Evolutionary conservation across 441 rosid genomes (phyloP).

Genomic region (Syzygium syzygioides): DNA sequence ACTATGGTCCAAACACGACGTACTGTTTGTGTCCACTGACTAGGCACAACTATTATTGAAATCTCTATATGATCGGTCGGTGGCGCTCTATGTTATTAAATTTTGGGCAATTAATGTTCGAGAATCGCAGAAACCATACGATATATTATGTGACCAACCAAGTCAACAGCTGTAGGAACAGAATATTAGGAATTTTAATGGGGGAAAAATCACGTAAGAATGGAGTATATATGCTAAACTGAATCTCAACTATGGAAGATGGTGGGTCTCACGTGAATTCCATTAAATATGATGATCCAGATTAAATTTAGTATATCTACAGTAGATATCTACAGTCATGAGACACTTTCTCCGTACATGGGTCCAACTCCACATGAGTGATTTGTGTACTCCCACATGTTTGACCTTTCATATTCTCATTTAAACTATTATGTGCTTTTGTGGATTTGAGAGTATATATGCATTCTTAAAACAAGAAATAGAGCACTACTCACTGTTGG

Average conservation of each 20-base stretch:
- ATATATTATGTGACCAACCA: neutral
- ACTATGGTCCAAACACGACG: neutral
- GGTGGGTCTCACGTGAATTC: rapidly evolving
- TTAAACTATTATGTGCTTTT: neutral
- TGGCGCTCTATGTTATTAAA: neutral
- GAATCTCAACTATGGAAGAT: neutral
- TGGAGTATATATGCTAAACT: neutral
- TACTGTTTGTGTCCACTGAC: neutral
- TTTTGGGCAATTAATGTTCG: neutral
- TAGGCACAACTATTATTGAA: neutral
- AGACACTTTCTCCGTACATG: neutral
- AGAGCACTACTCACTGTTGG: neutral
- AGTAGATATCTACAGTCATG: neutral
- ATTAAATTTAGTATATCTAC: neutral
- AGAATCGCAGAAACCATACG: no score
- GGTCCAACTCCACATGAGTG: neutral
- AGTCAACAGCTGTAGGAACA: neutral
- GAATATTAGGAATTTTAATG: neutral
- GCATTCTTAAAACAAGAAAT: neutral
- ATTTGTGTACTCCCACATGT: neutral
- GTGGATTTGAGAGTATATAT: neutral
- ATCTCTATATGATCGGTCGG: neutral
- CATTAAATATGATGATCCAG: neutral
- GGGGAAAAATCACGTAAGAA: neutral
- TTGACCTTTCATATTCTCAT: neutral